Percentiles rank a stretch among this genome's conserved stretches.
phyloP scores from a whole-genome alignment of 1,284 basidiomycete species.

The Neonothopanus nambi region DNA sequence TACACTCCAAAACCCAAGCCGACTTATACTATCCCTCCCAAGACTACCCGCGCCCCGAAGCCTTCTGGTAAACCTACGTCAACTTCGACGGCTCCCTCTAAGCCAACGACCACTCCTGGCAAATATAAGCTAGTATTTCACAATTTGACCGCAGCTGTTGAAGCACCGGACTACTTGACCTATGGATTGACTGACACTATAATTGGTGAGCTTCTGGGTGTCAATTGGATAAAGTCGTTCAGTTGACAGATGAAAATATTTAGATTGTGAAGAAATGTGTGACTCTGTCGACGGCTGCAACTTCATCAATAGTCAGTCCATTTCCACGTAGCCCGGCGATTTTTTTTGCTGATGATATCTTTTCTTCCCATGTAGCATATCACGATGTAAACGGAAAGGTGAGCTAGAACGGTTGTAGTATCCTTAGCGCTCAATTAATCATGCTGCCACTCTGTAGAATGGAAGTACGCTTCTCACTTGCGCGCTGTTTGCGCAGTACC shows the following conservation, averaged over 20 bases:
- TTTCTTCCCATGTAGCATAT: constrained; percentile 29
- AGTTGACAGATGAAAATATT: not conserved
- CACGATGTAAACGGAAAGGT: constrained; percentile 36
- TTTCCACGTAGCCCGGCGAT: not conserved
- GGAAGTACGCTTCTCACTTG: constrained; percentile 43
- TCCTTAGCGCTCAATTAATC: not conserved
- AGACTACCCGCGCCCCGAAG: too few species aligned
- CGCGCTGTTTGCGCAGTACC: constrained; percentile 38
- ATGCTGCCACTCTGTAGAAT: constrained; percentile 21
- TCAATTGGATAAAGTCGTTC: not conserved
- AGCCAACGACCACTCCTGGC: constrained; percentile 21
- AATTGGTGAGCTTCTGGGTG: constrained; percentile 22
- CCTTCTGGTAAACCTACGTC: too few species aligned
- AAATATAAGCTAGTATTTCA: constrained; percentile 29
- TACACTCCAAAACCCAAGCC: too few species aligned
- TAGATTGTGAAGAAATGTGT: constrained; percentile 36
- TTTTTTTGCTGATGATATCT: constrained; percentile 1
- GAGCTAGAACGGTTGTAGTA: not conserved
- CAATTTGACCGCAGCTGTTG: constrained; percentile 31
- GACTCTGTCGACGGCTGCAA: constrained; percentile 28
- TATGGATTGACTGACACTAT: constrained; percentile 35
- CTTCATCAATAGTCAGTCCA: constrained; percentile 33
- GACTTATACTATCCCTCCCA: too few species aligned
- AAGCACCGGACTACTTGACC: constrained; percentile 32
- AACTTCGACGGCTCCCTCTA: constrained; percentile 9